Evolutionary conservation across 139 green algal species (phyloP), one percentile per base, ranked within the genome.

Genomic region (Auxenochlorella pyrenoidosa): DNA sequence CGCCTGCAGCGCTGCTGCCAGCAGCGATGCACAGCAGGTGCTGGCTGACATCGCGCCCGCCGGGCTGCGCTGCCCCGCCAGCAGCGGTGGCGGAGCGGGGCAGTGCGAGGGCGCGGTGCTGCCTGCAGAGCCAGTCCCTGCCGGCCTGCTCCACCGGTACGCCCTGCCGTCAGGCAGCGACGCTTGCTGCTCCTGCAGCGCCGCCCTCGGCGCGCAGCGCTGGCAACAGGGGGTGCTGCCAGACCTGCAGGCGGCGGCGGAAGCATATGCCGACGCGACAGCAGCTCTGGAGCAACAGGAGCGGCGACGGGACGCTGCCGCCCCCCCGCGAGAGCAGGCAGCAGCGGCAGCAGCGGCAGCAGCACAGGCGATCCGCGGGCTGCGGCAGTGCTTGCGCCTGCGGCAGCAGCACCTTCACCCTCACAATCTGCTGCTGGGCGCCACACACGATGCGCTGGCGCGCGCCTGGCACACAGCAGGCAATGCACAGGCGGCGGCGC

Each of bases 381-480:
- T 82, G 36, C 41, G 75, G 24, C 44, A 87, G 85, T 43, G 28
- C 32, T 30, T 91, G 43, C 72, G 86, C 28, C 72, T 68, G 43
- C 83, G 85, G 22, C 70, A 65, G 51, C 22, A 43, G 34, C 75
- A 47, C 12, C 43, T 92, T 77, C 73, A 88, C 47, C 43, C 66
- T 6, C 36, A 72, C 54, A 90, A 80, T 65, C 36, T 88, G 75
- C 70, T 92, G 44, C 66, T 88, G 51, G 78, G 77, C 15, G 36
- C 36, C 6, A 92, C 88, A 3, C 78, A 89, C 34, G 65, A 86
- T 44, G 88, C 82, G 10, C 75, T 92, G 30, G 75, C 82, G 32
- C 82, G 54, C n/a, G 82, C 82, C 3, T 86, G 82, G 82, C 65
- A 68, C 32, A 3, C 47, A 34, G 82, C 44, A 6, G 82, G 82